phyloP scores from a whole-genome alignment of 495 filamentous ascomycete genomes.

The Evernia prunastri region DNA sequence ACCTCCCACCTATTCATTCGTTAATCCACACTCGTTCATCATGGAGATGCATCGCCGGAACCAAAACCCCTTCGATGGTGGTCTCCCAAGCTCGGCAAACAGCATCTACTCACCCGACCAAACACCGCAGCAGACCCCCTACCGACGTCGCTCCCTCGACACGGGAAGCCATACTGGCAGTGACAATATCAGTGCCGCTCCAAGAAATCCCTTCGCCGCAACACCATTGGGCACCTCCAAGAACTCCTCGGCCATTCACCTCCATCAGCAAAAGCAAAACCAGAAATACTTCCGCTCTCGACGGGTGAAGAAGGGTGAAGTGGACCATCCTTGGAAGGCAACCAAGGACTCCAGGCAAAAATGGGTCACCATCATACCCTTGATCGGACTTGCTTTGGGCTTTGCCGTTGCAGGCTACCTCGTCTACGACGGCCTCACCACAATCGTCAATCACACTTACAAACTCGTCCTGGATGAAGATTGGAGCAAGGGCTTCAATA shows the following conservation, averaged over 20 bases:
- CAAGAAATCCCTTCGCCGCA: constrained; percentile 5
- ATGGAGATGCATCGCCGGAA: constrained; percentile 5
- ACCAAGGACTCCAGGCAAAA: constrained; percentile 71
- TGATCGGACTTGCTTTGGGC: constrained; percentile 61
- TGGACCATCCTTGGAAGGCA: constrained; percentile 58
- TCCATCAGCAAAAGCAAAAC: constrained; percentile 24
- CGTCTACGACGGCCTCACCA: constrained; percentile 61
- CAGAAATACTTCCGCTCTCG: constrained; percentile 70
- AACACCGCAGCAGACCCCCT: not conserved
- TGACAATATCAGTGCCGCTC: constrained; percentile 4
- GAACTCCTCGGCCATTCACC: constrained; percentile 30
- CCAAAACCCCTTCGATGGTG: constrained; percentile 2
- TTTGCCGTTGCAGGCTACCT: constrained; percentile 59
- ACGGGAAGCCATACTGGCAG: not conserved
- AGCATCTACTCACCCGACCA: constrained; percentile 4
- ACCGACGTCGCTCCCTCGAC: not conserved
- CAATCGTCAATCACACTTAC: constrained; percentile 63
- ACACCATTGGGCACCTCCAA: constrained; percentile 7
- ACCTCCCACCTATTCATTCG: not conserved
- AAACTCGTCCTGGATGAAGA: constrained; percentile 65
- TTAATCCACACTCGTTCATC: not conserved
- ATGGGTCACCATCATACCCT: constrained; percentile 74
- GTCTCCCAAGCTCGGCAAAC: constrained; percentile 4
- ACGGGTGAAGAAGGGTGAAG: constrained; percentile 60
- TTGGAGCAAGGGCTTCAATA: constrained; percentile 56